Conservation (phyloP, 1,139 yeast species). For the Debaryomyces subglobosus region DNA sequence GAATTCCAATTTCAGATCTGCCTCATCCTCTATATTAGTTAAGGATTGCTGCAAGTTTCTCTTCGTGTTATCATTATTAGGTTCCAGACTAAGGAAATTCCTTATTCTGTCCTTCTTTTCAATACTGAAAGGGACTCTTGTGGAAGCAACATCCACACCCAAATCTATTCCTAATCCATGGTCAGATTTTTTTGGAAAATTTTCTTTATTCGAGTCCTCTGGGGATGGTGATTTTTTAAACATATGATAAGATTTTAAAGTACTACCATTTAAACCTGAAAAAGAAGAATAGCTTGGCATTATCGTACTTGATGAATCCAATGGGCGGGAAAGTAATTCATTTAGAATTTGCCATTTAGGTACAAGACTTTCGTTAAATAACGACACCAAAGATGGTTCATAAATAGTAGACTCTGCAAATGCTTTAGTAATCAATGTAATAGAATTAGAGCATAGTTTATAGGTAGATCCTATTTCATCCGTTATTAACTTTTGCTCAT, state of each 20-base stretch:
- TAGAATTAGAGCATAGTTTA: constrained; percentile 38
- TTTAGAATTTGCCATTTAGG: constrained; percentile 39
- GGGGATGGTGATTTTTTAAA: constrained; percentile 1
- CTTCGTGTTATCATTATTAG: constrained; percentile 6
- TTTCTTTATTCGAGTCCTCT: background rate
- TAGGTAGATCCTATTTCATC: constrained; percentile 27
- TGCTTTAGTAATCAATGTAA: constrained; percentile 36
- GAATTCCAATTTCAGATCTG: constrained; percentile 11
- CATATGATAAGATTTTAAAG: constrained; percentile 1
- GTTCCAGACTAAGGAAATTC: constrained; percentile 21
- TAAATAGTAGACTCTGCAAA: constrained; percentile 29
- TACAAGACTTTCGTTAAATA: constrained; percentile 31
- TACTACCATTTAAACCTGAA: background rate
- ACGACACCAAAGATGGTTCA: constrained; percentile 20
- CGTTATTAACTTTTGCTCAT: constrained; percentile 9
- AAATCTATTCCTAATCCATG: constrained; percentile 34
- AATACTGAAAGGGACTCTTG: constrained; percentile 38
- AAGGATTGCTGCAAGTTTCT: constrained; percentile 17
- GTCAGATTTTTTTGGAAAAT: constrained; percentile 1
- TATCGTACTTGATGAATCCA: background rate
- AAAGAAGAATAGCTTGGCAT: background rate
- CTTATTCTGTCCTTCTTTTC: constrained; percentile 33
- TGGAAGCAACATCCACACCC: constrained; percentile 36
- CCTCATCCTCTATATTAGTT: constrained; percentile 16
- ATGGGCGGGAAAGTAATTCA: constrained; percentile 17